Conservation (phyloP, 164 flowering plant species). For the Tetrastigma voinierianum region DNA sequence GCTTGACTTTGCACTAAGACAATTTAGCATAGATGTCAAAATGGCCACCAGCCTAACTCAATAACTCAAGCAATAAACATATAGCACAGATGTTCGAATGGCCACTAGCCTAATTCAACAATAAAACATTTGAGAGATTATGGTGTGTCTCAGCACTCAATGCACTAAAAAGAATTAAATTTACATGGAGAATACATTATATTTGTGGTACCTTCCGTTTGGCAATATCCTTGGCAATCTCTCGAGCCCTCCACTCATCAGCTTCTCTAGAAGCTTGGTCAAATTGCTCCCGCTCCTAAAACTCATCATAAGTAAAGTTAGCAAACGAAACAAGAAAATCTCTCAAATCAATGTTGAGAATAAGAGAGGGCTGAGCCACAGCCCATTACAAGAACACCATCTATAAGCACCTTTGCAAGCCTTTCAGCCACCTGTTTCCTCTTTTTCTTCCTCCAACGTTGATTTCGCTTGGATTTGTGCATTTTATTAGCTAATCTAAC, state of each 20-base stretch:
- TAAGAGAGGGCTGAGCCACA: background rate
- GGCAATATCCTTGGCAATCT: slow-evolving; percentile 93
- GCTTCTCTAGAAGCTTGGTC: slow-evolving; percentile 79
- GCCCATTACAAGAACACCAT: background rate
- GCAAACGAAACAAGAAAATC: slow-evolving; percentile 5
- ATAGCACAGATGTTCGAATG: no score
- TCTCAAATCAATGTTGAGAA: background rate
- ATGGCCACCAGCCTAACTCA: background rate
- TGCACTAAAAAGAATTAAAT: no score
- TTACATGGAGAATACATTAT: background rate
- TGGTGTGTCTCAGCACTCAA: no score
- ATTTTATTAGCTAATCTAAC: slow-evolving; percentile 54
- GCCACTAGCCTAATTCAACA: background rate
- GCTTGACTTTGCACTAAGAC: no score
- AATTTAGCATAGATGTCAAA: no score
- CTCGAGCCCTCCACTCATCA: slow-evolving; percentile 96
- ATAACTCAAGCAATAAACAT: no score
- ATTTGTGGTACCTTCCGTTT: slow-evolving; percentile 59
- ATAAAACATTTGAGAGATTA: no score
- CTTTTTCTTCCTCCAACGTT: slow-evolving; percentile 82
- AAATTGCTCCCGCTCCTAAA: slow-evolving; percentile 68
- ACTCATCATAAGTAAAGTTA: slow-evolving; percentile 4
- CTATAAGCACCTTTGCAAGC: slow-evolving; percentile 48
- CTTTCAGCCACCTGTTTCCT: slow-evolving; percentile 63
- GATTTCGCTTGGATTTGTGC: slow-evolving; percentile 67